Conservation (phyloP, 441 rosid genomes). For the Melastoma candidum region DNA sequence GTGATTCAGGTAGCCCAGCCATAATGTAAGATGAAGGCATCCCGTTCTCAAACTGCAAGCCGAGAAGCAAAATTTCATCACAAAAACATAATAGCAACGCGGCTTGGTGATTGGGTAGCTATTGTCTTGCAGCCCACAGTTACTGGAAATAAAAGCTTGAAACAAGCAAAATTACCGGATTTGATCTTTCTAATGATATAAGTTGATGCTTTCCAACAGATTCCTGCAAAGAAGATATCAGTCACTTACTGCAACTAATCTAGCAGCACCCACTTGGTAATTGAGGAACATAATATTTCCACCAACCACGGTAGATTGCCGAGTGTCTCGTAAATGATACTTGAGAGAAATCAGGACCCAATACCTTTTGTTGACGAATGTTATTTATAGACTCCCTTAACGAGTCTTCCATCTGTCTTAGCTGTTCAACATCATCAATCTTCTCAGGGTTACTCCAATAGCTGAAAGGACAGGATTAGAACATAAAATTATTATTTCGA, state of each 20-base stretch:
- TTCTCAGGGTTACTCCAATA: constrained; percentile 64
- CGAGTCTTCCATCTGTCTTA: constrained; percentile 67
- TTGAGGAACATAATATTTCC: neutral
- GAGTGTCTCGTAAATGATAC: neutral
- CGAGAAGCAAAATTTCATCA: constrained; percentile 8
- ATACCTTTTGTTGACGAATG: constrained; percentile 49
- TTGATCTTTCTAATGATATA: constrained; percentile 28
- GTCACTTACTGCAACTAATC: neutral
- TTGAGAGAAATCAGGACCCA: neutral
- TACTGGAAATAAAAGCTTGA: neutral
- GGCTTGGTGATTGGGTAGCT: constrained; percentile 16
- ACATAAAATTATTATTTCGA: no score
- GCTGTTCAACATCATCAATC: constrained; percentile 57
- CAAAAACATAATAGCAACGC: constrained; percentile 5
- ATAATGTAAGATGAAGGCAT: constrained; percentile 46
- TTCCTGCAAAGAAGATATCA: constrained; percentile 37
- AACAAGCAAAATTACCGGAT: constrained; percentile 31
- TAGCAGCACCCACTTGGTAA: neutral
- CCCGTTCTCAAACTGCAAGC: constrained; percentile 48
- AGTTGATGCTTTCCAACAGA: constrained; percentile 45
- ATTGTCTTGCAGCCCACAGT: neutral
- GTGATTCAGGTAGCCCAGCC: constrained; percentile 51
- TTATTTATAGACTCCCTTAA: constrained; percentile 52
- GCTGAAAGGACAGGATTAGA: constrained; percentile 29
- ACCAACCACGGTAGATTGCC: neutral